Base-by-base conservation (phyloP, 306 rosid genomes). In the Vigna mungo region DNA sequence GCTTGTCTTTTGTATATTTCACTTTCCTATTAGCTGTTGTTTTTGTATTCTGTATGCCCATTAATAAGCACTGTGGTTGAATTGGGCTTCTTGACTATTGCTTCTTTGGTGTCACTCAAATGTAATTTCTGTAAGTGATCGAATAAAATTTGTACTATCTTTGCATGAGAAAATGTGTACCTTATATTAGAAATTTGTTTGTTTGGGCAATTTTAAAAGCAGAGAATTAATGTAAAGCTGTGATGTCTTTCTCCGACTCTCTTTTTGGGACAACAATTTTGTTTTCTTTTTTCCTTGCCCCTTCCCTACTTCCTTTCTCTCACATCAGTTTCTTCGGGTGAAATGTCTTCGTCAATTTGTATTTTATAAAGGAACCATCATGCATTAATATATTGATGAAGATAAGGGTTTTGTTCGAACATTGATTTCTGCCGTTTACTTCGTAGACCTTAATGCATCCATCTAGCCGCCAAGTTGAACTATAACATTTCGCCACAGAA, bases 1-100 rank as follows among this genome's bases (percentile, higher is more conserved):
- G 41, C 20, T 2, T 43, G 30, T 37, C 11, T 72, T 17, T 4
- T 63, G 23, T 41, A 9, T 67, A 12, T 44, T 36, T 82, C 20
- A 13, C n/a, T 21, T 32, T 16, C 9, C 0, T 14, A 51, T 44
- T 4, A 34, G n/a, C 32, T 78, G 74, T n/a, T 23, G 20, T 10
- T 27, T 25, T 48, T 80, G 77, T 32, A 49, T 25, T 36, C 15
- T 46, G 23, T 53, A 3, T 15, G 54, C 70, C 20, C 14, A 13
- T 41, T 55, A 78, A 78, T 72, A 77, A 78, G 27, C 46, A 8
- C 17, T 16, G 46, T 71, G 18, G 12, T 43, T 21, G 43, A 71
- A 74, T 68, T 47, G 32, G 21, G 66, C 34, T 46, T 47, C 78
- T 17, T 18, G 54, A 74, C 30, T 59, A 0, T 18, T 16, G 21